These are phyloP conservation scores for Dianthus caryophyllus DNA, from an alignment of 148 eudicot species.

Conservation along the genomic window DNA sequence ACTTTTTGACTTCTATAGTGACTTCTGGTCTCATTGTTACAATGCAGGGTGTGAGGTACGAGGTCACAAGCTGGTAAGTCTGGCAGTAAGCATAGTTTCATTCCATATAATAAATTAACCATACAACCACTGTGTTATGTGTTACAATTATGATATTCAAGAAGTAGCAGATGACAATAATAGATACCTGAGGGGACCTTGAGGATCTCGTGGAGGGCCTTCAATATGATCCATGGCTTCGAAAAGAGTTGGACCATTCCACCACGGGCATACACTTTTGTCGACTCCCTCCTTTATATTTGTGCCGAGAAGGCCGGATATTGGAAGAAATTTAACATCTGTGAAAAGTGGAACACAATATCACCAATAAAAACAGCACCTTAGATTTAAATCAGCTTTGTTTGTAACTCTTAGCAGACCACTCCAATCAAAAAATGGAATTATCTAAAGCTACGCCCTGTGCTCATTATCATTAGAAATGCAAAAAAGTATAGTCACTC, in stretches of 20 bases:
- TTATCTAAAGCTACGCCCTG: not conserved
- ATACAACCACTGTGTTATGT: not conserved
- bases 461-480: not conserved
- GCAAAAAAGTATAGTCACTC: not conserved
- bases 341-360: slow-evolving; percentile 21
- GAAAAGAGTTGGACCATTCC: slow-evolving; percentile 85
- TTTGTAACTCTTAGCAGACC: not conserved
- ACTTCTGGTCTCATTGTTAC: too few relatives aligned
- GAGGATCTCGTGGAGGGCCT: slow-evolving; percentile 78
- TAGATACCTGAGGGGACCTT: slow-evolving; percentile 72
- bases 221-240: slow-evolving; percentile 85
- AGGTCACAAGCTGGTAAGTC: too few relatives aligned
- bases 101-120: not conserved
- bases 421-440: not conserved
- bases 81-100: not conserved
- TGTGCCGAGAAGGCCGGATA: slow-evolving; percentile 78
- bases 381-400: not conserved
- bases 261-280: slow-evolving; percentile 75
- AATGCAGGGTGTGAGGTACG: too few relatives aligned
- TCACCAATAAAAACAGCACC: not conserved
- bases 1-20: too few relatives aligned
- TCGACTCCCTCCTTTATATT: slow-evolving; percentile 68
- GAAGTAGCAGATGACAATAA: not conserved
- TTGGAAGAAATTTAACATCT: slow-evolving; percentile 91
- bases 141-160: not conserved